Evolutionary conservation across 208 protist species (phyloP), one percentile per base, ranked within the genome.

Genomic region (Naegleria lovaniensis): DNA sequence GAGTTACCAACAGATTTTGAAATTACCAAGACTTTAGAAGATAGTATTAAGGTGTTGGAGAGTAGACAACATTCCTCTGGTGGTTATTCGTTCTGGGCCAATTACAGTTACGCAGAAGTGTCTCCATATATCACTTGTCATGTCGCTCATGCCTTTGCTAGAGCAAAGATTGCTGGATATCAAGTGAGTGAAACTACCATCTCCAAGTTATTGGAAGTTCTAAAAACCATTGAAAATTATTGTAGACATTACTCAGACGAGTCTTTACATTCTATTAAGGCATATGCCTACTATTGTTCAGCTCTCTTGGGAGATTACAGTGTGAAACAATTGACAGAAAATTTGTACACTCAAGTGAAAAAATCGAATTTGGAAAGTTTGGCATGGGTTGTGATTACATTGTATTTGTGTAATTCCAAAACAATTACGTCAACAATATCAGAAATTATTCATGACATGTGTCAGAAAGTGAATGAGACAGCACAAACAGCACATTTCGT

Each of bases 401-500:
- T 58, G 5, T 58, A 58, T 58, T 15, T 58, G 5, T 5, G 9
- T 19, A 58, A 15, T 58, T 5, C 9, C 15, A 58, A 58, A 15
- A 58, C 5, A 58, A 15, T 19, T 19, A 58, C 51, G 15, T 19
- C 9, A 5, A 58, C 51, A 58, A 15, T 58, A 19, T 58, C 51
- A 33, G 29, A 25, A 13, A 88, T 88, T 88, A 5, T 88, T 1
- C 33, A 52, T 33, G 9, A 88, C 25, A 19, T 88, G 1, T 0
- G 19, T n/a, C 48, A 58, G 5, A 88, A 39, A 33, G 84, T 58
- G 0, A 88, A 58, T 55, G 84, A 88, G 55, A 88, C 84, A 29
- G 41, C 84, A 39, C 36, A 88, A 55, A 88, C 84, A 39, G 84
- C 84, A n/a, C 33, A 58, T 4, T 88, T 88, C 19, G 38, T 58